phyloP scores from a whole-genome alignment of 73 alveolate species.

The Uronychia setigera region DNA sequence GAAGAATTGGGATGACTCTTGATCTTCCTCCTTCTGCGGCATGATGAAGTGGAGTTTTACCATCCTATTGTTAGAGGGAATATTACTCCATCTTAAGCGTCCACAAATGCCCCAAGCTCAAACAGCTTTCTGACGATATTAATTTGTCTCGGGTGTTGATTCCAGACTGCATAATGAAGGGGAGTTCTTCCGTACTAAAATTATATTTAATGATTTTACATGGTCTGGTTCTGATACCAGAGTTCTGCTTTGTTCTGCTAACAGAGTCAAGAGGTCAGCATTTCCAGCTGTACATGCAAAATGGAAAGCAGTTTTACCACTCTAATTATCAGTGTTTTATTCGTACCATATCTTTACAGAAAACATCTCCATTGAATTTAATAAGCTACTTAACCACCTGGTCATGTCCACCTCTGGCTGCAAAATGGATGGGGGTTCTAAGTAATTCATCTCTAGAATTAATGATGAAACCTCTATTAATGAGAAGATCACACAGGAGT shows the following conservation, averaged over 20 bases:
- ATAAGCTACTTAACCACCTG: slow-evolving; percentile 79
- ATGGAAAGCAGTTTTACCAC: slow-evolving; percentile 92
- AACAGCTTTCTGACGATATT: slow-evolving; percentile 61
- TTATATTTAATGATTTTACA: slow-evolving; percentile 50
- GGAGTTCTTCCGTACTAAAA: slow-evolving; percentile 56
- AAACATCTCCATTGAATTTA: slow-evolving; percentile 83
- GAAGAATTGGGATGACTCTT: slow-evolving; percentile 70
- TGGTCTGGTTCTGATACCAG: slow-evolving; percentile 62
- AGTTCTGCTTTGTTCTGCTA: slow-evolving; percentile 20
- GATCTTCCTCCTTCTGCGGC: slow-evolving; percentile 76
- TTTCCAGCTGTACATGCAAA: slow-evolving; percentile 84
- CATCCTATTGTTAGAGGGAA: background rate
- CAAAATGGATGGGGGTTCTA: slow-evolving; percentile 93
- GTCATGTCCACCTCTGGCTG: slow-evolving; percentile 92
- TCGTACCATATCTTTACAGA: slow-evolving; percentile 71
- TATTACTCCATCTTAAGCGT: slow-evolving; percentile 71
- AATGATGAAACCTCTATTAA: slow-evolving; percentile 70
- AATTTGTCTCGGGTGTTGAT: slow-evolving; percentile 54
- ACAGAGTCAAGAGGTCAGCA: slow-evolving; percentile 26
- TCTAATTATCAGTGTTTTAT: too few relatives aligned
- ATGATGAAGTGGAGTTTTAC: slow-evolving; percentile 80
- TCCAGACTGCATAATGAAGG: slow-evolving; percentile 76
- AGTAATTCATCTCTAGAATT: slow-evolving; percentile 88
- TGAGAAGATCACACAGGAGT: slow-evolving; percentile 62
- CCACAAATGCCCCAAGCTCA: slow-evolving; percentile 64